These are phyloP conservation scores for Chaetoceros muelleri DNA, from an alignment of 108 stramenopile genomes.

Conservation along the genomic window DNA sequence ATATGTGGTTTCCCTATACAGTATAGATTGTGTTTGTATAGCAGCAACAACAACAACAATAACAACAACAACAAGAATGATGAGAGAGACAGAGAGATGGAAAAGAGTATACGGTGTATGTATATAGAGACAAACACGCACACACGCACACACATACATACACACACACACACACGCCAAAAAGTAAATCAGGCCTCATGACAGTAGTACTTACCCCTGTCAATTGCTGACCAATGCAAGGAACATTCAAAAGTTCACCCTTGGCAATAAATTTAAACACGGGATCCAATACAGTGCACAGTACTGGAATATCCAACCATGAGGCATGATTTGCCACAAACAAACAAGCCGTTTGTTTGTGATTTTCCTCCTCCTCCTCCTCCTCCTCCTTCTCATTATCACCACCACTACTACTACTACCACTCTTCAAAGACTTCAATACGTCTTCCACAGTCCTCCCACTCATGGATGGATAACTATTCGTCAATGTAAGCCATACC, in stretches of 20 bases:
- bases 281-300: constrained; percentile 61
- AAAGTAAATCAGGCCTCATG: not conserved
- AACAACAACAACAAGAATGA: not conserved
- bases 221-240: constrained; percentile 65
- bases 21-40: not conserved
- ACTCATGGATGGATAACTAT: constrained; percentile 40
- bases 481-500: constrained; percentile 41
- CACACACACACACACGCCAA: not conserved
- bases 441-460: constrained; percentile 41
- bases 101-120: too few species aligned
- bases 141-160: not conserved
- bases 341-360: constrained; percentile 54
- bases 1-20: constrained; percentile 57
- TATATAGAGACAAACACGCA: too few species aligned
- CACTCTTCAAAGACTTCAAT: constrained; percentile 4
- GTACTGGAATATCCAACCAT: constrained; percentile 70
- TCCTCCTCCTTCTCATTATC: too few species aligned
- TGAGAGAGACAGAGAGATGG: not conserved
- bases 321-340: constrained; percentile 74
- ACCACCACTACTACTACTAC: constrained; percentile 7
- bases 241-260: constrained; percentile 48
- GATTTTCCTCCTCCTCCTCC: constrained; percentile 5
- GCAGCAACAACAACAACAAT: not conserved
- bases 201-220: constrained; percentile 67
- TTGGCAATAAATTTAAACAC: constrained; percentile 83